phyloP scores from a whole-genome alignment of 2,329 filamentous ascomycete species.

The Alternaria infectoria region DNA sequence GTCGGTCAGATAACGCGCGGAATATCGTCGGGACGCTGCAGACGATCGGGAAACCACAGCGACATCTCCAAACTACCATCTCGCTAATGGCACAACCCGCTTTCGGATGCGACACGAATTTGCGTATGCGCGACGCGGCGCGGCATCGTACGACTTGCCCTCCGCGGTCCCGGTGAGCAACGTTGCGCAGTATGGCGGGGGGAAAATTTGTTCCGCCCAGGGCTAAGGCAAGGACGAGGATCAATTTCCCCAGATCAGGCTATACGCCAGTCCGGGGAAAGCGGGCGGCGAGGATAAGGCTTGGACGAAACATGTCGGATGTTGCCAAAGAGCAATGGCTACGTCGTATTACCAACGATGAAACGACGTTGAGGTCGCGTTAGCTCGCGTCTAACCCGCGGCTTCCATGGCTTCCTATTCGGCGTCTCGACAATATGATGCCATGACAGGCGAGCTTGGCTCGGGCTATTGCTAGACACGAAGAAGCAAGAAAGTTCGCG shows the following conservation, averaged over 20 bases:
- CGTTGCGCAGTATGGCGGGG: constrained; percentile 12
- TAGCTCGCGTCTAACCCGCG: constrained; percentile 21
- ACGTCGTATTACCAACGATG: constrained; percentile 16
- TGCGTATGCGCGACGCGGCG: neutral
- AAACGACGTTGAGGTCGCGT: constrained; percentile 10
- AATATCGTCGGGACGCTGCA: constrained; percentile 1
- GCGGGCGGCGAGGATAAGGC: constrained; percentile 16
- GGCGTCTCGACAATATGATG: constrained; percentile 18
- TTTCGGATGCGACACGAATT: constrained; percentile 2
- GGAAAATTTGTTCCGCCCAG: constrained; percentile 22
- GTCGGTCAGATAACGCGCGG: constrained; percentile 14
- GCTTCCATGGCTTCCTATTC: constrained; percentile 30
- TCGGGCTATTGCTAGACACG: constrained; percentile 19
- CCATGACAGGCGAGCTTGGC: constrained; percentile 26
- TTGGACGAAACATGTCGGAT: constrained; percentile 4
- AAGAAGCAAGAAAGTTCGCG: constrained; percentile 1
- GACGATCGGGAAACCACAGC: neutral
- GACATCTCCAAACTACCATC: neutral
- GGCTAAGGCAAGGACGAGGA: constrained; percentile 23
- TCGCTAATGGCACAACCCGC: constrained; percentile 4
- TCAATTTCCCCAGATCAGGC: constrained; percentile 30
- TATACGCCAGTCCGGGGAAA: constrained; percentile 22
- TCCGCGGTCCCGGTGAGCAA: constrained; percentile 2
- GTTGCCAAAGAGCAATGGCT: constrained; percentile 9
- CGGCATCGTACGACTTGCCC: constrained; percentile 6